phyloP scores from a whole-genome alignment of 2,329 filamentous ascomycete genomes.

The Nothophoma quercina region DNA sequence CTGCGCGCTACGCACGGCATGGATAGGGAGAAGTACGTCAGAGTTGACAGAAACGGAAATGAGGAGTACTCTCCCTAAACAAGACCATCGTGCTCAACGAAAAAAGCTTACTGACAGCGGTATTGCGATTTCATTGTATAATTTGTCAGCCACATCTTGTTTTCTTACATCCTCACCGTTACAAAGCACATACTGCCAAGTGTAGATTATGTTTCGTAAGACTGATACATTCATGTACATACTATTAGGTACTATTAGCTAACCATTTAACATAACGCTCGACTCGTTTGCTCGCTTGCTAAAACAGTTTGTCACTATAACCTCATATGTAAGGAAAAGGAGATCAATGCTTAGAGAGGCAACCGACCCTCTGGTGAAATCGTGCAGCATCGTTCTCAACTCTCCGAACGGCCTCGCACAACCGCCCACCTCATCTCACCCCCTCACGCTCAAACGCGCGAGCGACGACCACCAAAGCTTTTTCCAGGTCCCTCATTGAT shows the following conservation, averaged over 20 bases:
- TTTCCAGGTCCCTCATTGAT: slow-evolving; percentile 17
- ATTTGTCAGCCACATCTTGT: too few relatives aligned
- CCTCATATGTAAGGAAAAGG: too few relatives aligned
- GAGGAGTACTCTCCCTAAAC: slow-evolving; percentile 21
- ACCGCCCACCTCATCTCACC: background rate
- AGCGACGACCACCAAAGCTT: slow-evolving; percentile 11
- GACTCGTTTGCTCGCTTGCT: background rate
- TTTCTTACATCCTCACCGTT: too few relatives aligned
- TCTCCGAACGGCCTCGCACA: background rate
- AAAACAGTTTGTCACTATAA: too few relatives aligned
- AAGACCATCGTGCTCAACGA: too few relatives aligned
- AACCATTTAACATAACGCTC: background rate
- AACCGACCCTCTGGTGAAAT: background rate
- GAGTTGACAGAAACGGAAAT: slow-evolving; percentile 36
- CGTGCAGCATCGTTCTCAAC: background rate
- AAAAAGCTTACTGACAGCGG: too few relatives aligned
- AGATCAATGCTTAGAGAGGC: too few relatives aligned
- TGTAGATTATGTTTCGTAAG: background rate
- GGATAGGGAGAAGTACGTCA: slow-evolving; percentile 44
- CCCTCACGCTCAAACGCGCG: slow-evolving; percentile 1
- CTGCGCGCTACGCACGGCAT: slow-evolving; percentile 50
- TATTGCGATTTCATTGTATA: background rate
- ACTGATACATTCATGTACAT: background rate
- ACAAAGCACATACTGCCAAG: too few relatives aligned
- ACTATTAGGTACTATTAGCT: background rate